Evolutionary conservation across 768 basidiomycete species (phyloP), one percentile per base, ranked within the genome.

Genomic region (Chlorophyllum brunneum): DNA sequence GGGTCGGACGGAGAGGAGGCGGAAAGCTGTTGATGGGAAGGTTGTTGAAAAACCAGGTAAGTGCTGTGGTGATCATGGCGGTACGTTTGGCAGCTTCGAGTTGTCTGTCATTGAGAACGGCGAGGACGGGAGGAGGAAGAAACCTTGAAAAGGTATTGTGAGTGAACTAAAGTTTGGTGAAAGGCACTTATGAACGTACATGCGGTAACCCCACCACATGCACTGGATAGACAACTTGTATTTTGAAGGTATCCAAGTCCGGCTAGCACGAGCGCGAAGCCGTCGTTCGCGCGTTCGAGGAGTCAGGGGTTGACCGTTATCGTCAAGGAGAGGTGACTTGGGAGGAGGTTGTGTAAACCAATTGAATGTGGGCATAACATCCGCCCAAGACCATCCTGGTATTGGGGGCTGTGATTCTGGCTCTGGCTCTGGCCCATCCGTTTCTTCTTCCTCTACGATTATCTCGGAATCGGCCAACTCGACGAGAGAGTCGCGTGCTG

Each of bases 161-260:
- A 20, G 11, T 7, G 5, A 24, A 39, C 23, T 31, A 15, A 20
- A 16, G 18, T 6, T n/a, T n/a, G 36, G 51, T n/a, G 44, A 13
- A 44, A 27, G 41, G 33, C 27, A 23, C 5, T n/a, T n/a, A n/a
- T n/a, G n/a, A 9, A 65, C 85, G 44, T 59, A 88, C 88, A 92
- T 70, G 51, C 88, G 77, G 64, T 88, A 93, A 0, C 90, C 91
- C 90, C 90, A 81, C 90, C 91, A 93, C 64, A 81, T 78, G 1
- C 83, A 80, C 62, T 92, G 82, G 18, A 90, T 71, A 1, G 88
- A 91, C 10, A 92, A 68, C 55, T 89, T 81, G 1, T 82, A 85
- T 24, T 70, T 71, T 0, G 86, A 88, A 0, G 90, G 90, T 7
- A 88, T 72, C 88, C 89, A 92, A 24, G 26, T 23, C 3, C 51